A percentile compares a stretch with the other conserved stretches of the same genome.
phyloP scores from a whole-genome alignment of 176 grass and related monocot species.

The Eleusine indica region DNA sequence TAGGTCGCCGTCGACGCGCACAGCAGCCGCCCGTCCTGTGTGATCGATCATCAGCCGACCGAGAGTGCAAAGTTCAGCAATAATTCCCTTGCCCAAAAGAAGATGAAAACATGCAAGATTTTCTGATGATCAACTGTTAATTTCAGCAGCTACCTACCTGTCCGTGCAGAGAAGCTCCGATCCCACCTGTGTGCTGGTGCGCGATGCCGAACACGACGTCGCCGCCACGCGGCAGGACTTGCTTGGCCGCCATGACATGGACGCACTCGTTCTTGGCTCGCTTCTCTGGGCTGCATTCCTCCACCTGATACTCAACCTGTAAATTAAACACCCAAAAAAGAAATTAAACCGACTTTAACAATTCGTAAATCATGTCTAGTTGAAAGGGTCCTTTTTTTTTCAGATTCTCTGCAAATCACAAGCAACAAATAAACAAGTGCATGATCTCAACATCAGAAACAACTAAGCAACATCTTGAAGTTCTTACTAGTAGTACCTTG shows the following conservation, averaged over 20 bases:
- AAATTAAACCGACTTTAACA: neutral
- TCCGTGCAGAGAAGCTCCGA: constrained; percentile 58
- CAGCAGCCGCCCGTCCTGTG: constrained; percentile 66
- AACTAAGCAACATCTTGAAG: no score
- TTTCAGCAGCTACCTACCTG: constrained; percentile 36
- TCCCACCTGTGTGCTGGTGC: constrained; percentile 78
- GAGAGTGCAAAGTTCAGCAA: no score
- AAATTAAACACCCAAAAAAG: neutral
- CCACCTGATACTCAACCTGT: constrained; percentile 83
- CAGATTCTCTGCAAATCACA: no score
- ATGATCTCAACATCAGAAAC: no score
- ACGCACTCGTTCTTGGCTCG: constrained; percentile 49
- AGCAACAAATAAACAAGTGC: no score
- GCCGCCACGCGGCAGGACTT: constrained; percentile 65
- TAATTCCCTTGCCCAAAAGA: no score
- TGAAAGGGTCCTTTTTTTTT: neutral
- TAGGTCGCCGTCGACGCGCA: constrained; percentile 68
- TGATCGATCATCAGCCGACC: no score
- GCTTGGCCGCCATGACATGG: constrained; percentile 44
- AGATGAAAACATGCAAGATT: no score
- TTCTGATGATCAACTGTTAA: no score
- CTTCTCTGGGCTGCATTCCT: constrained; percentile 56
- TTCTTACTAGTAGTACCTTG: constrained; percentile 35
- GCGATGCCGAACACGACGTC: constrained; percentile 72
- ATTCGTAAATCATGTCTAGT: no score